Evolutionary conservation across 495 filamentous ascomycete genomes (phyloP).

Genomic region (Geoglossum glabrum): DNA sequence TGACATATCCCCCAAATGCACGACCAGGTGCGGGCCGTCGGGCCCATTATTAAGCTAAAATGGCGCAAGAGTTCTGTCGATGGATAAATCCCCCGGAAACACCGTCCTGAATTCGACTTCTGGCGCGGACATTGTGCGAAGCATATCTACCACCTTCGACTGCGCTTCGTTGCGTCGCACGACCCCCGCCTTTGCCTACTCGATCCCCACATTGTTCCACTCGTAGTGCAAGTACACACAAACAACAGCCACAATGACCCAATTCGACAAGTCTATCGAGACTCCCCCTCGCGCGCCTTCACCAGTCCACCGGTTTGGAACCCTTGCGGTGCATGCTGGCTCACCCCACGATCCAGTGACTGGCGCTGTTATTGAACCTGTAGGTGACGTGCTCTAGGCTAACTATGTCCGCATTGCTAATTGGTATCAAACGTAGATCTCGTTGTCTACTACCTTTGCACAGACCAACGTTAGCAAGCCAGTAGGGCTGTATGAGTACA

Average conservation of each 20-base stretch:
- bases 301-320: conserved; percentile 59
- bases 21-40: too few relatives aligned
- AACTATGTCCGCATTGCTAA: conserved; percentile 5
- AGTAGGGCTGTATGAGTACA: conserved; percentile 77
- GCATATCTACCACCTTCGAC: too few relatives aligned
- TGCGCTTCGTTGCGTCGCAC: too few relatives aligned
- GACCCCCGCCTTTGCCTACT: too few relatives aligned
- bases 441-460: conserved; percentile 82
- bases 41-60: too few relatives aligned
- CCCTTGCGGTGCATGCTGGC: conserved; percentile 84
- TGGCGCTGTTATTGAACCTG: conserved; percentile 82
- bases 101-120: too few relatives aligned
- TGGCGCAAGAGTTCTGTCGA: too few relatives aligned
- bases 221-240: too few relatives aligned
- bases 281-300: conserved; percentile 37
- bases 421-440: conserved; percentile 37
- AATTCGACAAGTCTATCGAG: conserved; percentile 27
- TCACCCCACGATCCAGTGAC: conserved; percentile 74
- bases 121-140: too few relatives aligned
- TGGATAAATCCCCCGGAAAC: too few relatives aligned
- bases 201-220: too few relatives aligned
- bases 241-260: conserved; percentile 17
- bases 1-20: too few relatives aligned
- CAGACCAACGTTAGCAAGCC: conserved; percentile 73
- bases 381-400: conserved; percentile 17